A percentile compares a stretch with the other conserved stretches of the same genome.
These are phyloP conservation scores for Breviolum minutum DNA, from an alignment of 73 alveolate genomes.

Conservation along the genomic window DNA sequence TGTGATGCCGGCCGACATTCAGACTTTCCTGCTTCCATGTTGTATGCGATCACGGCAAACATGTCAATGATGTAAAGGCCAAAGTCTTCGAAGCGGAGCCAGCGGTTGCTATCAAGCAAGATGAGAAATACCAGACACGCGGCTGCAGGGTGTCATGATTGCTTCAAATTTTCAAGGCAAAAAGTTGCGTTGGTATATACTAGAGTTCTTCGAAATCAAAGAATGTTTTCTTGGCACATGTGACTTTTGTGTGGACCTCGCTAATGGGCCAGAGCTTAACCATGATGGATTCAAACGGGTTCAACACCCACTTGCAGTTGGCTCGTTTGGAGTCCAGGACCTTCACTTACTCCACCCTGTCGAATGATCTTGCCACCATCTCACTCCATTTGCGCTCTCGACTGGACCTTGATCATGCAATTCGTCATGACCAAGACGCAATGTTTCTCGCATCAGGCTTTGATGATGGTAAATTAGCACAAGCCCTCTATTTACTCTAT, in stretches of 20 bases:
- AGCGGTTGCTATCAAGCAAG: constrained; percentile 27
- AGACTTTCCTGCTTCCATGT: background rate
- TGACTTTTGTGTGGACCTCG: too few species aligned
- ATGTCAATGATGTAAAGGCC: background rate
- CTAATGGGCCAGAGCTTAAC: too few species aligned
- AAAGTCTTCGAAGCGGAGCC: constrained; percentile 37
- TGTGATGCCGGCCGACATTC: background rate
- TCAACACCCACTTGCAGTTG: background rate
- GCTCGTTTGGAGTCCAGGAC: background rate
- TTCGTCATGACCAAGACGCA: background rate
- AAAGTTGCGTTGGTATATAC: too few species aligned
- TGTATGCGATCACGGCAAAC: background rate
- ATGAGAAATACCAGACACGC: constrained; percentile 15
- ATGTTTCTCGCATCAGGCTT: background rate
- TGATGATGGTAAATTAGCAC: background rate
- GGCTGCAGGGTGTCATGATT: background rate
- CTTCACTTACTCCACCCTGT: background rate
- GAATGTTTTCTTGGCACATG: too few species aligned
- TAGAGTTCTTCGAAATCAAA: too few species aligned
- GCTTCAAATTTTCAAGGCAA: too few species aligned
- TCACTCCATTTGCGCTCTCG: constrained; percentile 15
- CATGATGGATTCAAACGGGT: too few species aligned
- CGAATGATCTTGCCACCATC: background rate
- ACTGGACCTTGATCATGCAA: background rate
- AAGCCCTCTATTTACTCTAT: too few species aligned